Evolutionary conservation across 2,329 filamentous ascomycete species (phyloP).

Genomic region (Botrytis sinoallii): DNA sequence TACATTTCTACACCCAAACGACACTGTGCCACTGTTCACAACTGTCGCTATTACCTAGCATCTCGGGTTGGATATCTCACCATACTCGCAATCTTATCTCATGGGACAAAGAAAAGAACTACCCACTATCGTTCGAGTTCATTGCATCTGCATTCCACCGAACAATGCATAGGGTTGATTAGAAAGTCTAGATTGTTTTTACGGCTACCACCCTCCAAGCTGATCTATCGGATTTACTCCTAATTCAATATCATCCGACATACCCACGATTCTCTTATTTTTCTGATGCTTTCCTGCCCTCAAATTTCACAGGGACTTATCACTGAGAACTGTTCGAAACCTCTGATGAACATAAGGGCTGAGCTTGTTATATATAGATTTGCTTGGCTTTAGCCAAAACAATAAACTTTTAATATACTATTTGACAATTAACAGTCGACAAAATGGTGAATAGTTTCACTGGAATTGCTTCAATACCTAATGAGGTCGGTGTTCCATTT

Average conservation of each 20-base stretch:
- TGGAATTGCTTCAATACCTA: constrained; percentile 28
- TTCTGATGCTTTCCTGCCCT: not conserved
- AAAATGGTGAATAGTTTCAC: constrained; percentile 23
- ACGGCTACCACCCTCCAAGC: too few species aligned
- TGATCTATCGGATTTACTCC: not conserved
- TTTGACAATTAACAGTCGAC: constrained; percentile 1
- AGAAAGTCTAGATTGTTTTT: not conserved
- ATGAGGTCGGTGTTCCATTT: constrained; percentile 26
- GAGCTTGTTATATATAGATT: not conserved
- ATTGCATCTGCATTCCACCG: not conserved
- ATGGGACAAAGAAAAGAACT: not conserved
- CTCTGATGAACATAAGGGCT: not conserved
- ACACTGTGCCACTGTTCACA: not conserved
- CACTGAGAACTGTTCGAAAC: not conserved
- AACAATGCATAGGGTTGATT: not conserved
- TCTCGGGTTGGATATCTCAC: not conserved
- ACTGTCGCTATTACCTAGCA: not conserved
- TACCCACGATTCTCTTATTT: not conserved
- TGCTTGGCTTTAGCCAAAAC: not conserved
- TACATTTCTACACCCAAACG: not conserved
- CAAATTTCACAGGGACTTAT: not conserved
- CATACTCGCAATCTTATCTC: not conserved
- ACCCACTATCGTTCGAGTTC: too few species aligned
- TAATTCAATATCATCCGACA: constrained; percentile 4
- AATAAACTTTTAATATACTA: not conserved